Conservation (phyloP, 495 filamentous ascomycete species). For the Bacidia rubella region DNA sequence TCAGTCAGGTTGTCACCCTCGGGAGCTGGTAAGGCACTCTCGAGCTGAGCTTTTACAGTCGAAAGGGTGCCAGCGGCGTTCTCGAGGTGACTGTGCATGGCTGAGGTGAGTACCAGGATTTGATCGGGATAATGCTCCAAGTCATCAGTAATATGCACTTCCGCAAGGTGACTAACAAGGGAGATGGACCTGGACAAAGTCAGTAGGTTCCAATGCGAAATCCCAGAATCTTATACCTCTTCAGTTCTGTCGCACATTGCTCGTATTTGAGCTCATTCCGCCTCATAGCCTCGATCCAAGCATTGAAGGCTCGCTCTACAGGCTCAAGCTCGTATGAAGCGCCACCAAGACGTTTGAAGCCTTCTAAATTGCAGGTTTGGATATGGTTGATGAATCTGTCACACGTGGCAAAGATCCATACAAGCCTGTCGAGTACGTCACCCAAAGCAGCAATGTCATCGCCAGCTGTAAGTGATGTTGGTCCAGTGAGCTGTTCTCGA, state of each 20-base stretch:
- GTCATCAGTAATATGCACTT: conserved; percentile 59
- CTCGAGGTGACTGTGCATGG: conserved; percentile 79
- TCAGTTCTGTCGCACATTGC: conserved; percentile 64
- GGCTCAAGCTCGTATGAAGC: conserved; percentile 84
- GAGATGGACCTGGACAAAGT: conserved; percentile 44
- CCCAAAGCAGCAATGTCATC: conserved; percentile 67
- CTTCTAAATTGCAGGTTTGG: conserved; percentile 56
- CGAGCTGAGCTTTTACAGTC: conserved; percentile 42
- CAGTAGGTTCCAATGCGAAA: not conserved
- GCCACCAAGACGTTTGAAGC: conserved; percentile 61
- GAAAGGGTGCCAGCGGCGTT: conserved; percentile 55
- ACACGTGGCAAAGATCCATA: conserved; percentile 70
- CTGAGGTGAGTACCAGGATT: conserved; percentile 52
- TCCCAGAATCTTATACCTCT: conserved; percentile 32
- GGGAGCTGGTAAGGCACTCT: conserved; percentile 41
- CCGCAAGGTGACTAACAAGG: conserved; percentile 70
- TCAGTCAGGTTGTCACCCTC: conserved; percentile 39
- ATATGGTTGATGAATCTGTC: conserved; percentile 72
- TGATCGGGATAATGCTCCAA: conserved; percentile 71
- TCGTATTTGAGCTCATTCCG: conserved; percentile 78
- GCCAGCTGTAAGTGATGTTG: conserved; percentile 40
- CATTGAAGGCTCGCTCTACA: conserved; percentile 78
- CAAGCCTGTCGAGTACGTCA: conserved; percentile 71
- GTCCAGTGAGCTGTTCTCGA: conserved; percentile 54
- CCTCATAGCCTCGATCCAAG: conserved; percentile 72